A percentile compares a stretch with the other conserved stretches of the same genome.
Conservation (phyloP, 2,329 filamentous ascomycete species). For the Talaromyces funiculosus region DNA sequence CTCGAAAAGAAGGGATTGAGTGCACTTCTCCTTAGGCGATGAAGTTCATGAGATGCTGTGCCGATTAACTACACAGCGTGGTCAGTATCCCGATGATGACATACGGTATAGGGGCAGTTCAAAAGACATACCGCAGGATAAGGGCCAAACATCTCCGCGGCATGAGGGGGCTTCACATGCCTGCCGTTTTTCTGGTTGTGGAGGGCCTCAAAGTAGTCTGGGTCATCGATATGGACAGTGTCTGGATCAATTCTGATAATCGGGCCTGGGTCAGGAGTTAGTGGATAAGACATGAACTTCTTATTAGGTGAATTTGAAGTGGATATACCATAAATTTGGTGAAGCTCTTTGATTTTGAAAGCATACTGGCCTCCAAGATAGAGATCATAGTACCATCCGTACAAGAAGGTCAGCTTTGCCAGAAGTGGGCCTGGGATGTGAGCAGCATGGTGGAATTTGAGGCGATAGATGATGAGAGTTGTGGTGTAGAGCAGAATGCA, state of each 20-base stretch:
- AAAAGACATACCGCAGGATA: not conserved
- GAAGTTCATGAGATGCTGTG: conserved; percentile 25
- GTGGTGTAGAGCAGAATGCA: not conserved
- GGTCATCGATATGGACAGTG: conserved; percentile 28
- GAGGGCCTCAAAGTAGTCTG: conserved; percentile 21
- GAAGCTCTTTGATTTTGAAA: conserved; percentile 20
- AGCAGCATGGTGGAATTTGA: conserved; percentile 26
- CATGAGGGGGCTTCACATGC: not conserved
- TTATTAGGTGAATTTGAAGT: conserved; percentile 17
- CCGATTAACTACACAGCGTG: conserved; percentile 8
- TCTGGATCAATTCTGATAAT: conserved; percentile 29
- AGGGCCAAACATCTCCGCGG: not conserved
- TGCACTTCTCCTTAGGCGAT: conserved; percentile 27
- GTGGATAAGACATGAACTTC: conserved; percentile 15
- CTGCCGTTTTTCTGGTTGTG: not conserved
- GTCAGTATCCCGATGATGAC: not conserved
- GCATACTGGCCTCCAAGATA: conserved; percentile 19
- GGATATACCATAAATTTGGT: conserved; percentile 25
- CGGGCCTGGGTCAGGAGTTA: conserved; percentile 20
- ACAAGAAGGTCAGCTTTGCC: conserved; percentile 23
- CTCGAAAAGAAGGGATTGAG: conserved; percentile 30
- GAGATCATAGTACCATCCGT: conserved; percentile 26
- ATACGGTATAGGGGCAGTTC: not conserved
- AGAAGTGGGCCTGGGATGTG: conserved; percentile 30
- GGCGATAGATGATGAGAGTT: conserved; percentile 18